These are phyloP conservation scores for Carex parvula DNA, from an alignment of 176 grass and related monocot genomes.

Conservation along the genomic window DNA sequence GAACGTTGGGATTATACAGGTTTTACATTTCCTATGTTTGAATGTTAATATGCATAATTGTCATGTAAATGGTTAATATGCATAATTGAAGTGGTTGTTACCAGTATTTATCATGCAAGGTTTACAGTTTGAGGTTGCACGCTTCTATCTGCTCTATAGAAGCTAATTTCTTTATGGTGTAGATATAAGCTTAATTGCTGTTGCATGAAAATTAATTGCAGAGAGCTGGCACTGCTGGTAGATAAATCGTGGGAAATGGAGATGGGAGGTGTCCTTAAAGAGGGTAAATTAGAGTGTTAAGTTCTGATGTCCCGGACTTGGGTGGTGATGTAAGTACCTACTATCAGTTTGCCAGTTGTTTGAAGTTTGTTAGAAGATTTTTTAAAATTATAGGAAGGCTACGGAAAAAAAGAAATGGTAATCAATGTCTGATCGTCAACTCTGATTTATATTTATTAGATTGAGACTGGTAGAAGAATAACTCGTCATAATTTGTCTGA, in stretches of 20 bases:
- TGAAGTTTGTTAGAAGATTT: not conserved
- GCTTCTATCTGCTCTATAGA: not conserved
- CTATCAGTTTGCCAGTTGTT: not conserved
- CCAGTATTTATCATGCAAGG: not conserved
- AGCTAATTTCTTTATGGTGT: not conserved
- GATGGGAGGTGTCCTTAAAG: slow-evolving; percentile 61
- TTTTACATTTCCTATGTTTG: no score
- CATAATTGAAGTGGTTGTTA: not conserved
- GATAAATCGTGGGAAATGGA: slow-evolving; percentile 87
- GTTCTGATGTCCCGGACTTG: not conserved
- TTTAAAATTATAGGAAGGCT: slow-evolving; percentile 38
- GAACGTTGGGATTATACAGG: no score
- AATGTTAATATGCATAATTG: not conserved
- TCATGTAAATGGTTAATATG: not conserved
- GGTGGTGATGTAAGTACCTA: not conserved
- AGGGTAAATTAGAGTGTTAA: slow-evolving; percentile 14
- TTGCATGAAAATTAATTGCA: slow-evolving; percentile 30
- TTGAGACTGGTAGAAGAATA: not conserved
- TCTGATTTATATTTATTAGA: not conserved
- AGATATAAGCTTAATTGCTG: not conserved
- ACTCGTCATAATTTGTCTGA: slow-evolving; percentile 1
- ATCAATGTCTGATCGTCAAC: not conserved
- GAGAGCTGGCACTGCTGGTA: slow-evolving; percentile 67
- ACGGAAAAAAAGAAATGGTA: no score
- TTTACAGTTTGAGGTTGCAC: not conserved